Evolutionary conservation across 768 basidiomycete species (phyloP), one percentile per base, ranked within the genome.

Genomic region (Lactarius vividus): DNA sequence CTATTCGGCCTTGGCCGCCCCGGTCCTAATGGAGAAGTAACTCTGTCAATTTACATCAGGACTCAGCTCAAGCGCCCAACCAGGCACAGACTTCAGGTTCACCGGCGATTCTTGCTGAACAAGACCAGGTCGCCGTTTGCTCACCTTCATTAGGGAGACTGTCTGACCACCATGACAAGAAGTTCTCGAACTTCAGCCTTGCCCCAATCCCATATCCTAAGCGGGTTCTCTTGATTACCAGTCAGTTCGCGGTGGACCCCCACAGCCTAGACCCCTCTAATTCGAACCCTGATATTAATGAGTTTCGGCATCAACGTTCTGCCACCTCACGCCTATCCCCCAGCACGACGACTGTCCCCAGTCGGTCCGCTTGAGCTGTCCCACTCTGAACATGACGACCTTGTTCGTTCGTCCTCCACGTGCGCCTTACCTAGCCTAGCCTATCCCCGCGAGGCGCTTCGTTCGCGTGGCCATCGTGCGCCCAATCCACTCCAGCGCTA

Each of bases 401-500:
- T 1, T 35, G n/a, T 44, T 62, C 52, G 29, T 49, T 52, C 20
- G 52, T 37, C 39, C 18, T 58, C 35, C 65, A 58, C 35, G 59
- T 60, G 59, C n/a, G 40, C 33, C 28, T 53, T 28, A 49, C 39
- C 49, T 40, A 53, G 61, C 8, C 1, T 35, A 29, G 39, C 39
- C 52, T 28, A 52, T 52, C 26, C 4, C 20, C 20, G 20, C 11
- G n/a, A 28, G 16, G 42, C 7, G 46, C 49, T 33, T 16, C 35
- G 23, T 35, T 53, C 62, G 66, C 62, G 66, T 67, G 66, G 61
- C 40, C 15, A n/a, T 54, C 61, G 44, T 66, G 53, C 62, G 61
- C 49, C 61, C 39, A 39, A 37, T 54, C 53, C 52, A 10, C 5
- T 29, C 18, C 16, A 18, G 61, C 65, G 65, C 61, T 62, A 57